Percentiles rank a stretch among this genome's conserved stretches.
These are phyloP conservation scores for Kluyveromyces dobzhanskii DNA, from an alignment of 805 yeast species.

Conservation along the genomic window DNA sequence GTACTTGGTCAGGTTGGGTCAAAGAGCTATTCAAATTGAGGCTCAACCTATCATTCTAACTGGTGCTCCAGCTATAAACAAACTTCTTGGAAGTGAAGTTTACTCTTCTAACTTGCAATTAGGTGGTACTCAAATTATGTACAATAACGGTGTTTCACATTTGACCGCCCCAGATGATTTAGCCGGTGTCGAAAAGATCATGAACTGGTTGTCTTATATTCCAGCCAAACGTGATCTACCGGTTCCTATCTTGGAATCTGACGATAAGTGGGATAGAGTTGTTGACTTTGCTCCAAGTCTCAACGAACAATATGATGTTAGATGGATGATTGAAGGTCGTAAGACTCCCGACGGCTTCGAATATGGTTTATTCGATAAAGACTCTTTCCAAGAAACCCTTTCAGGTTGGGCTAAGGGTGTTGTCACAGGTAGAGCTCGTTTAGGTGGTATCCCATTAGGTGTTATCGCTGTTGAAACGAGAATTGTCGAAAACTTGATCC, in stretches of 20 bases:
- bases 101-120: constrained; percentile 94
- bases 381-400: constrained; percentile 90
- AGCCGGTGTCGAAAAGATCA: constrained; percentile 90
- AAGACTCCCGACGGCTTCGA: constrained; percentile 65
- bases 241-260: constrained; percentile 77
- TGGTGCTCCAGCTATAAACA: constrained; percentile 98
- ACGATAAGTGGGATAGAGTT: constrained; percentile 90
- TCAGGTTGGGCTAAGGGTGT: constrained; percentile 99
- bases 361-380: constrained; percentile 84
- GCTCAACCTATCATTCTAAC: constrained; percentile 98
- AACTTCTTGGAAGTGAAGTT: constrained; percentile 92
- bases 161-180: constrained; percentile 94
- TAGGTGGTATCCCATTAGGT: constrained; percentile 99
- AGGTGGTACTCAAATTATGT: constrained; percentile 99
- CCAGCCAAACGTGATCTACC: constrained; percentile 88
- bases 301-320: constrained; percentile 75
- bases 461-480: constrained; percentile 94
- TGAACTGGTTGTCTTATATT: constrained; percentile 91
- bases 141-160: constrained; percentile 96
- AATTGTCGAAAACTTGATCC: constrained; percentile 77
- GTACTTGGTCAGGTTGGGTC: constrained; percentile 94
- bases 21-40: constrained; percentile 96
- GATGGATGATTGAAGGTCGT: constrained; percentile 91
- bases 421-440: constrained; percentile 96
- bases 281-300: constrained; percentile 71